These are phyloP conservation scores for Ogataea corticis DNA, from an alignment of 805 yeast genomes.

Conservation along the genomic window DNA sequence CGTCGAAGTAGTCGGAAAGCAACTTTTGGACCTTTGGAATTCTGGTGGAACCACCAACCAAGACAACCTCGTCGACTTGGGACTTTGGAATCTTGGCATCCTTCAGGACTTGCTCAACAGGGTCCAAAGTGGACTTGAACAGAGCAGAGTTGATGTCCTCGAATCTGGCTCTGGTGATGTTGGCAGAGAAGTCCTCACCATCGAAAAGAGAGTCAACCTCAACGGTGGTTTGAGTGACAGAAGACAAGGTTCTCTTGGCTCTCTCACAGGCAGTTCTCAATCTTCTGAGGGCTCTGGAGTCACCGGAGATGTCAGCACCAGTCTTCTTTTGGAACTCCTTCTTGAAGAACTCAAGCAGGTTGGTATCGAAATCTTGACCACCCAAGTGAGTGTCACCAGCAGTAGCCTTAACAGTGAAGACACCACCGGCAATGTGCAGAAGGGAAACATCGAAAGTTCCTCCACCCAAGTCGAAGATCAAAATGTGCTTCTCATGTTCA, in stretches of 20 bases:
- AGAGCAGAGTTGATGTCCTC: conserved; percentile 92
- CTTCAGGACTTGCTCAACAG: conserved; percentile 93
- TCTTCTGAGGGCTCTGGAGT: conserved; percentile 96
- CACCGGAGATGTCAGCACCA: conserved; percentile 83
- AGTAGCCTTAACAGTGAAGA: conserved; percentile 95
- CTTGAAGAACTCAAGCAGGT: conserved; percentile 90
- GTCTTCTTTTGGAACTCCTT: conserved; percentile 91
- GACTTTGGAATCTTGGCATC: conserved; percentile 86
- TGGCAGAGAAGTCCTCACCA: conserved; percentile 93
- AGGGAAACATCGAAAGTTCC: conserved; percentile 98
- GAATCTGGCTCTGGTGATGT: conserved; percentile 96
- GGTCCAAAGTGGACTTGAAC: conserved; percentile 91
- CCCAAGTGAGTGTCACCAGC: conserved; percentile 99
- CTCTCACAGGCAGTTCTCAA: conserved; percentile 99
- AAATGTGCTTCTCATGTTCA: conserved; percentile 80
- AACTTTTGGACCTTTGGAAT: conserved; percentile 97
- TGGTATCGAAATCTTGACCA: conserved; percentile 99
- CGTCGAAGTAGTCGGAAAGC: conserved; percentile 92
- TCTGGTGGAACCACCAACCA: conserved; percentile 99
- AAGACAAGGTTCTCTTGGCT: conserved; percentile 97
- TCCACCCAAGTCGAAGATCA: conserved; percentile 97
- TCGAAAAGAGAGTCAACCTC: conserved; percentile 94
- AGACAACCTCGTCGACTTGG: conserved; percentile 89
- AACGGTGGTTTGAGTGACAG: conserved; percentile 93
- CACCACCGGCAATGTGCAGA: conserved; percentile 91